Conservation (phyloP, 306 rosid species). For the Castanea crenata region DNA sequence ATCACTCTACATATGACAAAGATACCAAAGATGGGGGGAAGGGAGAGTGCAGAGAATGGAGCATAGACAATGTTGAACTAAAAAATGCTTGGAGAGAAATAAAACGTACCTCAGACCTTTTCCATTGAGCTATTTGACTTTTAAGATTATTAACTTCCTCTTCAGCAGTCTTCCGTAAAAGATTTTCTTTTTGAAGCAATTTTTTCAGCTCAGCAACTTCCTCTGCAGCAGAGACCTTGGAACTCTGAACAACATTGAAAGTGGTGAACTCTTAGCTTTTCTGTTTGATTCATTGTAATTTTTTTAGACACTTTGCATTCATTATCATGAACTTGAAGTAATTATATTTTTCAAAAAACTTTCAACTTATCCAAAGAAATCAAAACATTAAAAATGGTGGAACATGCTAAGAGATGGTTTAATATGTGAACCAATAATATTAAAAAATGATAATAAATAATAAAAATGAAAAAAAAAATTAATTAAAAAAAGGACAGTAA, state of each 20-base stretch:
- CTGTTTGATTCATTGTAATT: too few relatives aligned
- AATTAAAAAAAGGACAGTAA: neutral
- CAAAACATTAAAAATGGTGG: neutral
- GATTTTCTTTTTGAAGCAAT: constrained; percentile 64
- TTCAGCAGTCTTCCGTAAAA: constrained; percentile 76
- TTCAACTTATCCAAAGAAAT: too few relatives aligned
- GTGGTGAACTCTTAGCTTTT: too few relatives aligned
- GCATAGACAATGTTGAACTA: constrained; percentile 17
- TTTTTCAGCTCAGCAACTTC: constrained; percentile 73
- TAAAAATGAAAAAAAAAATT: neutral
- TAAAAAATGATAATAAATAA: neutral
- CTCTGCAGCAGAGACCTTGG: constrained; percentile 40
- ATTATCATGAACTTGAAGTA: too few relatives aligned
- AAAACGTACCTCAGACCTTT: constrained; percentile 78
- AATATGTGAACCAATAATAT: constrained; percentile 12
- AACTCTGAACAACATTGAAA: constrained; percentile 21
- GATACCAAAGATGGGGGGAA: constrained; percentile 12
- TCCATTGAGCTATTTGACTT: constrained; percentile 63
- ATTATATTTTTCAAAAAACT: too few relatives aligned
- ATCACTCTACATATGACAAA: constrained; percentile 28
- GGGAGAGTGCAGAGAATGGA: neutral
- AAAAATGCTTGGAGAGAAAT: constrained; percentile 21
- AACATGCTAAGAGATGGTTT: constrained; percentile 4
- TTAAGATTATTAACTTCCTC: constrained; percentile 70
- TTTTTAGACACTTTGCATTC: too few relatives aligned